These are phyloP conservation scores for Claviceps purpurea DNA, from an alignment of 2,329 filamentous ascomycete genomes.

Conservation along the genomic window DNA sequence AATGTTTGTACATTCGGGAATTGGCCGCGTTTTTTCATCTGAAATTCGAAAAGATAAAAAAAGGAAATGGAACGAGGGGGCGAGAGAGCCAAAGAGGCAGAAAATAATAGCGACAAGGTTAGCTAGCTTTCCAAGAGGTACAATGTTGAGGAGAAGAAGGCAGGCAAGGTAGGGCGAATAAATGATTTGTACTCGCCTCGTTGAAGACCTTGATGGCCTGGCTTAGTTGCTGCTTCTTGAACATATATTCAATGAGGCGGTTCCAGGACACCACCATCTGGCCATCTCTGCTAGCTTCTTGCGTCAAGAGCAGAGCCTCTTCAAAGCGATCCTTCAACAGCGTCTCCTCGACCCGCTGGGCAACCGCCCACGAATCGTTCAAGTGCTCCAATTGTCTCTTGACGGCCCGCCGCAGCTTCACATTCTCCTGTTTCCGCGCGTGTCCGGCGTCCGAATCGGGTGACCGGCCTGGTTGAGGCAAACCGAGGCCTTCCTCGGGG, in stretches of 20 bases:
- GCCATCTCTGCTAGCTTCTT: slow-evolving; percentile 51
- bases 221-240: slow-evolving; percentile 46
- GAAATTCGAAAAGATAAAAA: not conserved
- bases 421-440: slow-evolving; percentile 10
- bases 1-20: slow-evolving; percentile 72
- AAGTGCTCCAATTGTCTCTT: slow-evolving; percentile 48
- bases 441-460: slow-evolving; percentile 6
- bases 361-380: slow-evolving; percentile 60
- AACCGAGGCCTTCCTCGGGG: slow-evolving; percentile 9
- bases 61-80: not conserved
- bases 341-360: slow-evolving; percentile 48
- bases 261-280: slow-evolving; percentile 77
- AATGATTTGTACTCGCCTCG: slow-evolving; percentile 41
- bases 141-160: not conserved
- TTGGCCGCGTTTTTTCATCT: slow-evolving; percentile 93
- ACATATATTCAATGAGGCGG: slow-evolving; percentile 58
- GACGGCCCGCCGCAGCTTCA: slow-evolving; percentile 24
- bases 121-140: not conserved
- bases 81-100: no score
- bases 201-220: slow-evolving; percentile 74
- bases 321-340: slow-evolving; percentile 47
- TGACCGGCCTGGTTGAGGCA: slow-evolving; percentile 11
- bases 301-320: slow-evolving; percentile 55
- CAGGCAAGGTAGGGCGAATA: not conserved
- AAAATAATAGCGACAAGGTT: not conserved